Percentiles rank a stretch among this genome's conserved stretches.
Conservation (phyloP, 257 asterid species). For the Przewalskia tangutica region DNA sequence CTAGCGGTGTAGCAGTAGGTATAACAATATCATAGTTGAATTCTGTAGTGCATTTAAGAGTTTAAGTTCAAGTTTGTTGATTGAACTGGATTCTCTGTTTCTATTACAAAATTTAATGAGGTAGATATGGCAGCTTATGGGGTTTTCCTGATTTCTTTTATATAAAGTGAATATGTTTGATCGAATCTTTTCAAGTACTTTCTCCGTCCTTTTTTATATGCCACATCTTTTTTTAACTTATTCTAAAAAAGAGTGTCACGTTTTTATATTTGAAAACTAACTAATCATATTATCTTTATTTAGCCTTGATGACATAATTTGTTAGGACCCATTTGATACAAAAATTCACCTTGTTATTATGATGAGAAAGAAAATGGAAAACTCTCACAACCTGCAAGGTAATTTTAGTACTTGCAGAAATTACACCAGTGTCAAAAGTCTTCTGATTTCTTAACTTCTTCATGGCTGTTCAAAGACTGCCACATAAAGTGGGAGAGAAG, state of each 20-base stretch:
- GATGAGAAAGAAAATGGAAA: neutral
- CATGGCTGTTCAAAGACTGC: no score
- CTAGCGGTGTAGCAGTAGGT: neutral
- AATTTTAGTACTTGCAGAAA: neutral
- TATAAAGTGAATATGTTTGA: neutral
- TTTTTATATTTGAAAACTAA: neutral
- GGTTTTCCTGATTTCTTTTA: neutral
- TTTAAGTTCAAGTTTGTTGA: neutral
- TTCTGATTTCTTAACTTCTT: no score
- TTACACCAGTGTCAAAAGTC: no score
- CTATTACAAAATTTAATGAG: neutral
- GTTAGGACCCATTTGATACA: neutral
- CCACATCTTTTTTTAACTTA: neutral
- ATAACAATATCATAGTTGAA: neutral
- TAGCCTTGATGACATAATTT: neutral
- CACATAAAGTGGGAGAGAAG: neutral
- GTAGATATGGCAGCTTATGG: neutral
- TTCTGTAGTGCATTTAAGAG: neutral
- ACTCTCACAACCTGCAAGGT: neutral
- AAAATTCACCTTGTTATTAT: neutral
- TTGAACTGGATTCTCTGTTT: neutral
- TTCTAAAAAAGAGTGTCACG: neutral
- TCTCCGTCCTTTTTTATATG: neutral
- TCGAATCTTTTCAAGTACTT: neutral
- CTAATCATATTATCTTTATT: no score